Evolutionary conservation across 192 early-diverging fungal species (phyloP).

Genomic region (Endogone sp.): DNA sequence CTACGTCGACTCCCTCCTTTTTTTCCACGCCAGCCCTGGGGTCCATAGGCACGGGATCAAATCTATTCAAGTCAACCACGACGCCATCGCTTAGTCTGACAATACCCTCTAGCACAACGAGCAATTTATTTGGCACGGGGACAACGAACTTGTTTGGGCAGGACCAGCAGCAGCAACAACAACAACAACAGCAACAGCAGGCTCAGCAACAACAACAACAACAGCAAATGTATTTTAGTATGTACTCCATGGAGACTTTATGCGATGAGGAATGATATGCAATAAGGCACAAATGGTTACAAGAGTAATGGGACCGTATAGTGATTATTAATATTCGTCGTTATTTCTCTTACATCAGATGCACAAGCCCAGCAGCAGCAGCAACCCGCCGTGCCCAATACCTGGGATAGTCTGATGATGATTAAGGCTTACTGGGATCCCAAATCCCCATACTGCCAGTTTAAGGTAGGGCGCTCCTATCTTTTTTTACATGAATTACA

Average conservation of each 20-base stretch:
- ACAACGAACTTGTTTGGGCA: conserved; percentile 8
- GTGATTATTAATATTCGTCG: too few species aligned
- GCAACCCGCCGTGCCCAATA: conserved; percentile 26
- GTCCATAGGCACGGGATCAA: not conserved
- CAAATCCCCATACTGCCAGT: conserved; percentile 68
- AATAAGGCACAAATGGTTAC: too few species aligned
- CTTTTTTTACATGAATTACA: not conserved
- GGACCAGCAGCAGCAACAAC: conserved; percentile 24
- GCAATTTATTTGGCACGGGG: not conserved
- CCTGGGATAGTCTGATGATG: conserved; percentile 59
- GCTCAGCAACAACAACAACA: conserved; percentile 37
- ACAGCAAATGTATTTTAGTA: conserved; percentile 24
- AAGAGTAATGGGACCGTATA: too few species aligned
- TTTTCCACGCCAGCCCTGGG: not conserved
- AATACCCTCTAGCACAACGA: too few species aligned
- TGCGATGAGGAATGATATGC: too few species aligned
- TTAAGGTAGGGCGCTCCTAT: conserved; percentile 48
- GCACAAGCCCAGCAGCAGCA: conserved; percentile 13
- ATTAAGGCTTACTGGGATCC: conserved; percentile 80
- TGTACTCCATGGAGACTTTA: too few species aligned
- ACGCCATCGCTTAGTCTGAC: not conserved
- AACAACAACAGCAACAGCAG: conserved; percentile 17
- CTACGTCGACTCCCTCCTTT: not conserved
- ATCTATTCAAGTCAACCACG: not conserved
- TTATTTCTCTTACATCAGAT: not conserved